Conservation (phyloP, 2,329 filamentous ascomycete genomes). For the Fusarium sp. region DNA sequence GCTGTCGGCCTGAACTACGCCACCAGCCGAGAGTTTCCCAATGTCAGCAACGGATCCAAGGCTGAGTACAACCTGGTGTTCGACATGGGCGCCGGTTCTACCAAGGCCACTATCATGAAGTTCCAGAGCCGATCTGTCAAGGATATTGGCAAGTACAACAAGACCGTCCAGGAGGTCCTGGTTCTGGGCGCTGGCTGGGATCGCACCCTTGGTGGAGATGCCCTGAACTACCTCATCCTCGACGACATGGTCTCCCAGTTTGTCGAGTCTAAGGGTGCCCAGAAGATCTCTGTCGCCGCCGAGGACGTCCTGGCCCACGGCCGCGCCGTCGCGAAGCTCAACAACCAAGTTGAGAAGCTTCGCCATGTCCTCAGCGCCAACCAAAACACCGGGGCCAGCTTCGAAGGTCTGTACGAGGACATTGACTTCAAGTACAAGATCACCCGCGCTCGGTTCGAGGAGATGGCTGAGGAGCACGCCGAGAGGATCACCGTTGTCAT, state of each 20-base stretch:
- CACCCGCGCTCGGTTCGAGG: slow-evolving; percentile 82
- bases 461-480: slow-evolving; percentile 75
- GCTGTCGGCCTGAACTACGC: slow-evolving; percentile 97
- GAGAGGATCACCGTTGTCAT: slow-evolving; percentile 77
- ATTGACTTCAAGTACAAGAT: slow-evolving; percentile 95
- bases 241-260: slow-evolving; percentile 90
- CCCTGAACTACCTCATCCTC: slow-evolving; percentile 87
- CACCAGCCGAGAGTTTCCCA: slow-evolving; percentile 89
- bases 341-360: slow-evolving; percentile 89
- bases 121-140: slow-evolving; percentile 93
- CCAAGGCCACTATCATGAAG: slow-evolving; percentile 87
- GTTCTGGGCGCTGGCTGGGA: slow-evolving; percentile 92
- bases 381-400: slow-evolving; percentile 80
- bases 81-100: slow-evolving; percentile 97
- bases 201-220: slow-evolving; percentile 87
- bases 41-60: slow-evolving; percentile 82
- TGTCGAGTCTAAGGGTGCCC: slow-evolving; percentile 74
- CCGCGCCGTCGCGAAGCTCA: slow-evolving; percentile 87
- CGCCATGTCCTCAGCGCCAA: slow-evolving; percentile 96
- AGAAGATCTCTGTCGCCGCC: slow-evolving; percentile 71
- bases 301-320: slow-evolving; percentile 79
- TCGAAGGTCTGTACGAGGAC: slow-evolving; percentile 92
- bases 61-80: slow-evolving; percentile 94
- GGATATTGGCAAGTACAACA: slow-evolving; percentile 92
- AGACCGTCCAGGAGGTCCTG: slow-evolving; percentile 95